Evolutionary conservation across 306 rosid genomes (phyloP).

Genomic region (Prunus armeniaca): DNA sequence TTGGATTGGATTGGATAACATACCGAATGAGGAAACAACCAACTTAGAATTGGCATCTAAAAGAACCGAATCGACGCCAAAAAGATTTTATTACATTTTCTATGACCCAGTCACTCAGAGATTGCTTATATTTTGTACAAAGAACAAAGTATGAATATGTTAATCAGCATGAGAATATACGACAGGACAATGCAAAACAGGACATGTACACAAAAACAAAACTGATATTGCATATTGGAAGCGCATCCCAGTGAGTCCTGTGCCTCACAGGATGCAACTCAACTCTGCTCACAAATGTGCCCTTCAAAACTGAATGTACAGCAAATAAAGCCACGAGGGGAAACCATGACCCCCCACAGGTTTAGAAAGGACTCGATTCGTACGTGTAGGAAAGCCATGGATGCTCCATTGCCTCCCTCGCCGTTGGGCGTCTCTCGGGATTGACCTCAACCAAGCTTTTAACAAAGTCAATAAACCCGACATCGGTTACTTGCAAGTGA

Average conservation of each 20-base stretch:
- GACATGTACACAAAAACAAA: slow-evolving; percentile 23
- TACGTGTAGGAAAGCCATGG: slow-evolving; percentile 88
- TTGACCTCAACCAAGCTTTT: slow-evolving; percentile 62
- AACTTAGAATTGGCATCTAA: no score
- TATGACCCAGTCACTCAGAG: background rate
- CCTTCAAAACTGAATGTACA: slow-evolving; percentile 18
- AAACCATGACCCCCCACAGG: slow-evolving; percentile 23
- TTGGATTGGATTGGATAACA: no score
- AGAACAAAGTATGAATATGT: background rate
- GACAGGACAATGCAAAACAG: background rate
- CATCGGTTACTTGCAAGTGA: slow-evolving; percentile 58
- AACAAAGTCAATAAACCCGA: slow-evolving; percentile 62
- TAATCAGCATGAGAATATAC: background rate
- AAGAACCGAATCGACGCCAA: background rate
- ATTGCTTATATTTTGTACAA: slow-evolving; percentile 11
- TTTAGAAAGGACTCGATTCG: slow-evolving; percentile 29
- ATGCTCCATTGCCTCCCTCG: slow-evolving; percentile 74
- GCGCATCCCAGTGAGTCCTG: background rate
- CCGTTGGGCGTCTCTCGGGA: slow-evolving; percentile 75
- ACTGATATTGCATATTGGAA: slow-evolving; percentile 2
- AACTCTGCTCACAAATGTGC: slow-evolving; percentile 7
- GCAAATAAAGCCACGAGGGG: background rate
- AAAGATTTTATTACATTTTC: background rate
- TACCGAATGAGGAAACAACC: no score
- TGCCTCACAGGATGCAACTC: background rate